Conservation (phyloP, 148 eudicot species). For the Cornus controversa region DNA sequence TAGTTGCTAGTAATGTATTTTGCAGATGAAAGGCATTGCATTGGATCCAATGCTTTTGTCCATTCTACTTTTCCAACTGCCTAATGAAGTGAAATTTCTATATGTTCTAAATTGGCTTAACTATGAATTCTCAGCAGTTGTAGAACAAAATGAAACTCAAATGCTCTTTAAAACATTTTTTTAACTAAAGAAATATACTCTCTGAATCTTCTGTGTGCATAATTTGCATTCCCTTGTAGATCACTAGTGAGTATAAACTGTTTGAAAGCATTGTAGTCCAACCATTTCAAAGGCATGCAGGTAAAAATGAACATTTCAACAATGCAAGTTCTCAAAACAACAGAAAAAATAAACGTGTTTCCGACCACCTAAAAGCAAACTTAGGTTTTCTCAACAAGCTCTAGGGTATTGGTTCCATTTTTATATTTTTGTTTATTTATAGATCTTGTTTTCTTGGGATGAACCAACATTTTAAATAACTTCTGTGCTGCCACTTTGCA, state of each 20-base stretch:
- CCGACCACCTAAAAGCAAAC: background rate
- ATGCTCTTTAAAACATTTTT: background rate
- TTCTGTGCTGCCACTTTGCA: slow-evolving; percentile 27
- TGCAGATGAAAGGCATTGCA: background rate
- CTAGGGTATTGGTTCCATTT: background rate
- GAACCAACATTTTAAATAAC: background rate
- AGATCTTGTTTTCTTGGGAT: background rate
- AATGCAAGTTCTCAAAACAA: background rate
- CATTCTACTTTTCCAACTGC: background rate
- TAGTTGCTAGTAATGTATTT: too few relatives aligned
- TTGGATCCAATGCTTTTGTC: background rate
- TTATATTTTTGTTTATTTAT: background rate
- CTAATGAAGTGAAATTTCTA: background rate
- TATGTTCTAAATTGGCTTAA: too few relatives aligned
- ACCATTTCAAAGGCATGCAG: background rate
- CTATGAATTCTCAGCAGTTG: background rate
- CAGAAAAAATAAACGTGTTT: background rate
- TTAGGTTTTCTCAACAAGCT: background rate
- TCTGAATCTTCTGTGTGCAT: too few relatives aligned
- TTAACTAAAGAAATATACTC: too few relatives aligned
- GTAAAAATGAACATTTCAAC: too few relatives aligned
- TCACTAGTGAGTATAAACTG: background rate
- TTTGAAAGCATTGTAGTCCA: too few relatives aligned
- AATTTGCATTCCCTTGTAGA: background rate
- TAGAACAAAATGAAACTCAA: too few relatives aligned